Base-by-base conservation (phyloP, 2,329 filamentous ascomycete species). In the Eutypella sp. region DNA sequence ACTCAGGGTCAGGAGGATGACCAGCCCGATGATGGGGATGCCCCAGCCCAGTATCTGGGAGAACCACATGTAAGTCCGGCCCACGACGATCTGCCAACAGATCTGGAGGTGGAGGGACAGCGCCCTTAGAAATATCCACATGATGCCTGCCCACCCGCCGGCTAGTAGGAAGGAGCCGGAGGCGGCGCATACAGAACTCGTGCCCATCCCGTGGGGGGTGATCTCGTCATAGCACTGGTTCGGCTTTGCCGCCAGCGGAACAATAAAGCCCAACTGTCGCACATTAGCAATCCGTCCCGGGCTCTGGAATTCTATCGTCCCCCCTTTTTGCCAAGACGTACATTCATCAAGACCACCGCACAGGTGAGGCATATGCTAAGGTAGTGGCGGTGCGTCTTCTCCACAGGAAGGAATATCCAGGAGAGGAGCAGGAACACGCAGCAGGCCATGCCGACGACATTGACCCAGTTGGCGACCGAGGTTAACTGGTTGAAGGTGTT, bases 31-130 rank as follows among this genome's bases (percentile, higher is more conserved):
- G 20, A 84, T 75, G 2, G 91, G 89, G 39, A 97, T 76, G 16
- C 86, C 87, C 87, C 92, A 96, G 50, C 93, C 93, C 8, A 84
- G 71, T 15, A 78, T 76, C 59, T 96, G 83, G 3, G 92, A 84
- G 53, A 81, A 79, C 73, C 89, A 89, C 82, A 96, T 96, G 67
- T 96, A 97, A 58, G 79, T 87, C 38, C 83, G 80, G 33, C 93
- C 93, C 4, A 95, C 87, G 7, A 92, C 82, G 27, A 95, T 78
- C 65, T 97, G 90, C 93, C 93, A 99, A 73, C 91, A 96, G 53
- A 99, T 96, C 67, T 97, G 93, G 22, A 99, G 81, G 67, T 99
- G 93, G 57, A 99, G 84, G 4, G 90, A 95, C 27, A 97, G 70
- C 0, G 92, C 87, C 52, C 93, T 83, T 49, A 96, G 77, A 63